These are phyloP conservation scores for Globisporangium spinosum DNA, from an alignment of 352 stramenopile genomes.

Conservation along the genomic window DNA sequence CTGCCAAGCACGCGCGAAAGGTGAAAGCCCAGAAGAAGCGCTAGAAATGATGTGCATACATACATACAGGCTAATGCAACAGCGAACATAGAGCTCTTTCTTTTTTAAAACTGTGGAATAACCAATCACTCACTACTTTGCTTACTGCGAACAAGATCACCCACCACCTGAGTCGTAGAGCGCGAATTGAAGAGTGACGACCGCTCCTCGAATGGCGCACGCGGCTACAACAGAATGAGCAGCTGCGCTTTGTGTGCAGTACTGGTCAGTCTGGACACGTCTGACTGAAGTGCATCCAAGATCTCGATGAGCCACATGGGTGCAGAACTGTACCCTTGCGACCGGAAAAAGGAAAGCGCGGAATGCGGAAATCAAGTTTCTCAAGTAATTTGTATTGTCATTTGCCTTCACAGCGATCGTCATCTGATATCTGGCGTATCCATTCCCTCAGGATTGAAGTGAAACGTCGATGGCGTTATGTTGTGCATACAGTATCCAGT, in stretches of 20 bases:
- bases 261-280: background rate
- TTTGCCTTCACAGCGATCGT: too few species aligned
- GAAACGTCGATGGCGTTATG: conserved; percentile 2
- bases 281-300: background rate
- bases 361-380: background rate
- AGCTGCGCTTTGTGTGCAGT: background rate
- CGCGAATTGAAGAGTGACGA: background rate
- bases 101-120: background rate
- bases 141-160: background rate
- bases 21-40: conserved; percentile 58
- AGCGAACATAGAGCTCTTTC: background rate
- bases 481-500: background rate
- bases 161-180: background rate
- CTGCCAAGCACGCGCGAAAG: conserved; percentile 75
- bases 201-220: background rate
- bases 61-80: background rate
- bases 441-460: background rate
- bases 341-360: background rate
- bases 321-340: conserved; percentile 1
- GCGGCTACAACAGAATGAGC: background rate
- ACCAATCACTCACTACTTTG: background rate
- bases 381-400: too few species aligned
- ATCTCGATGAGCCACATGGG: background rate
- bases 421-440: conserved; percentile 4
- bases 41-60: background rate